A percentile compares a stretch with the other conserved stretches of the same genome.
These are phyloP conservation scores for Bretziella fagacearum DNA, from an alignment of 2,329 filamentous ascomycete species.

Conservation along the genomic window DNA sequence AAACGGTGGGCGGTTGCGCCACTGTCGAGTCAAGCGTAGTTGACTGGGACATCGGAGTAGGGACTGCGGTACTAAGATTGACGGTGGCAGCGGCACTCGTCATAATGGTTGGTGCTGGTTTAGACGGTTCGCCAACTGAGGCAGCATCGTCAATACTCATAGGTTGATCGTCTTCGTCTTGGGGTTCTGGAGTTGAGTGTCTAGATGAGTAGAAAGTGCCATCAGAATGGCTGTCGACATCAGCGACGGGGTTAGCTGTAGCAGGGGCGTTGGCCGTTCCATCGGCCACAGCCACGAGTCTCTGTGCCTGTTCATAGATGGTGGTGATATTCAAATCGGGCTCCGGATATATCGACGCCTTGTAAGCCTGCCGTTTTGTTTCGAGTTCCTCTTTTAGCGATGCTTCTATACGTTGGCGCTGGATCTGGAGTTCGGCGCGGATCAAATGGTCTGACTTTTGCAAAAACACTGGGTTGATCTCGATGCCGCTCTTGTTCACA, in stretches of 20 bases:
- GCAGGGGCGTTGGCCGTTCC: constrained; percentile 5
- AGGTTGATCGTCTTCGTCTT: constrained; percentile 17
- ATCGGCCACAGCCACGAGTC: constrained; percentile 39
- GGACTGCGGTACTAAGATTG: not conserved
- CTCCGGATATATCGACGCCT: constrained; percentile 21
- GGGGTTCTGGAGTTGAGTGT: constrained; percentile 55
- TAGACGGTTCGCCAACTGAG: constrained; percentile 11
- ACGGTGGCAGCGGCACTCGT: not conserved
- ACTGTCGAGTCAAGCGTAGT: constrained; percentile 7
- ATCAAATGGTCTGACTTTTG: constrained; percentile 75
- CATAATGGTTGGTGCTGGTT: not conserved
- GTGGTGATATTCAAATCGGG: constrained; percentile 49
- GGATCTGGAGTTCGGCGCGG: constrained; percentile 63
- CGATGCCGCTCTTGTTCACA: constrained; percentile 36
- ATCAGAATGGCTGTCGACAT: constrained; percentile 26
- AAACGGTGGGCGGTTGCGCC: constrained; percentile 6
- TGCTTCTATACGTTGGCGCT: constrained; percentile 67
- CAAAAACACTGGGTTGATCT: constrained; percentile 68
- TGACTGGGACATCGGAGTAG: constrained; percentile 4
- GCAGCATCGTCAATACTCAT: constrained; percentile 13
- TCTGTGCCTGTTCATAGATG: constrained; percentile 53
- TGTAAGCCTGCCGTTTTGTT: constrained; percentile 28
- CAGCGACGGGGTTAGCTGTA: constrained; percentile 23
- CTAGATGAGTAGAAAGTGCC: constrained; percentile 94
- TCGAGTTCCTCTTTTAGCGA: constrained; percentile 62